Base-by-base conservation (phyloP, 2,329 filamentous ascomycete species). In the Calonectria hongkongensis region DNA sequence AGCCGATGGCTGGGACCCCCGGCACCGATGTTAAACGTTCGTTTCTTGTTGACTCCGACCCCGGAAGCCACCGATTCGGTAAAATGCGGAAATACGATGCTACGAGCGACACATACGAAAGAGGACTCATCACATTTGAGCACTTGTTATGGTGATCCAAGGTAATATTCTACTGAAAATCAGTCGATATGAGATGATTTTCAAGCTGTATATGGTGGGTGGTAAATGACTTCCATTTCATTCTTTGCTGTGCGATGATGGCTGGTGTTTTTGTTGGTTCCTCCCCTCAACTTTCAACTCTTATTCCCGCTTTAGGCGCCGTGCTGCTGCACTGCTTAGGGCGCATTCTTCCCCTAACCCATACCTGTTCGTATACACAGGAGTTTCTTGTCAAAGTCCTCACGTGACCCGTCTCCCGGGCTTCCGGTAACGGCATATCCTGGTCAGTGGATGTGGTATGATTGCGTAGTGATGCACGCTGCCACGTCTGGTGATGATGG, bases 351-450 rank as follows among this genome's bases (percentile, higher is more conserved):
- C 33, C 54, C 54, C 33, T 13, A 58, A 60, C 33, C 54, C n/a
- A 60, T 33, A 2, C n/a, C 7, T 25, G 3, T 48, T 48, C 8
- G 21, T 21, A 25, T 13, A 9, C 45, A 21, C 45, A 25, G n/a
- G n/a, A 41, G 33, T 25, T 41, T 60, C 33, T 33, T 41, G 39
- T 60, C n/a, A 27, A 41, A n/a, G 13, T 4, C 41, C 54, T 41
- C 33, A 60, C 33, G 54, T 60, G 54, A 47, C 27, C 1, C 25
- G 9, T 30, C 25, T 43, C 39, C 56, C 63, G 63, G 45, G n/a
- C 33, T 39, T 66, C 25, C 47, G 63, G 63, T 66, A 66, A 43
- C 48, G 33, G 33, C 27, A 41, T 27, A 56, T 66, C 64, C 63
- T 43, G n/a, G 63, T 43, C 28, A 6, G 45, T 39, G 47, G 45